These are phyloP conservation scores for Penicillium sclerotigenum DNA, from an alignment of 2,329 filamentous ascomycete genomes.

Conservation along the genomic window DNA sequence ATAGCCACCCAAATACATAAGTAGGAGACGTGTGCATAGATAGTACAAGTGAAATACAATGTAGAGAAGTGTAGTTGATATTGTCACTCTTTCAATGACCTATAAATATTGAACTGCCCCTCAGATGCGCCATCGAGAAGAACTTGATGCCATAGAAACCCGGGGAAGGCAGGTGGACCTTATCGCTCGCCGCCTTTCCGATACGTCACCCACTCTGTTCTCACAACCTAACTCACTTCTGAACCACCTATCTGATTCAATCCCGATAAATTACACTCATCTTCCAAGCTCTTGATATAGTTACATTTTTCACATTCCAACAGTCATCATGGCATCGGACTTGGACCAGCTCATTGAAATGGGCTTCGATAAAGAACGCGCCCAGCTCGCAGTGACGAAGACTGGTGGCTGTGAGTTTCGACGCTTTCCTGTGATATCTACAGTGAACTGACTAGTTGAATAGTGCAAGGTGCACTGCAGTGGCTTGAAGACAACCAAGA, in stretches of 20 bases:
- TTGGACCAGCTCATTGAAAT: slow-evolving; percentile 62
- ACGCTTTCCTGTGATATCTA: neutral
- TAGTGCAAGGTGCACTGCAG: slow-evolving; percentile 84
- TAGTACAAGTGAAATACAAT: neutral
- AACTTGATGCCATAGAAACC: slow-evolving; percentile 5
- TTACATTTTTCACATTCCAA: neutral
- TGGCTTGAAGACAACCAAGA: slow-evolving; percentile 94
- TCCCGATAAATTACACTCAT: neutral
- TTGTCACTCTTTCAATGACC: neutral
- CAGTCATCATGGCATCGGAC: slow-evolving; percentile 48
- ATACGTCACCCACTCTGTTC: slow-evolving; percentile 30
- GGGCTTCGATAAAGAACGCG: slow-evolving; percentile 79
- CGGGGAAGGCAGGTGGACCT: slow-evolving; percentile 13
- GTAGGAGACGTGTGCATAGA: neutral
- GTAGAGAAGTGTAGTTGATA: no score
- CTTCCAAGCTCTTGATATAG: neutral
- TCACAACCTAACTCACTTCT: slow-evolving; percentile 10
- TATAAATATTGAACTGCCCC: neutral
- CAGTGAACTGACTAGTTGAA: slow-evolving; percentile 11
- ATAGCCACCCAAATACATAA: neutral
- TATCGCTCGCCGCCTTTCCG: slow-evolving; percentile 26
- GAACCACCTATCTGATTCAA: neutral
- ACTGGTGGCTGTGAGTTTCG: slow-evolving; percentile 67
- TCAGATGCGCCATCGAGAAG: neutral
- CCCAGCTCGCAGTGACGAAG: slow-evolving; percentile 79